These are phyloP conservation scores for Maudiozyma serrabonitensis DNA, from an alignment of 805 yeast genomes.

Conservation along the genomic window DNA sequence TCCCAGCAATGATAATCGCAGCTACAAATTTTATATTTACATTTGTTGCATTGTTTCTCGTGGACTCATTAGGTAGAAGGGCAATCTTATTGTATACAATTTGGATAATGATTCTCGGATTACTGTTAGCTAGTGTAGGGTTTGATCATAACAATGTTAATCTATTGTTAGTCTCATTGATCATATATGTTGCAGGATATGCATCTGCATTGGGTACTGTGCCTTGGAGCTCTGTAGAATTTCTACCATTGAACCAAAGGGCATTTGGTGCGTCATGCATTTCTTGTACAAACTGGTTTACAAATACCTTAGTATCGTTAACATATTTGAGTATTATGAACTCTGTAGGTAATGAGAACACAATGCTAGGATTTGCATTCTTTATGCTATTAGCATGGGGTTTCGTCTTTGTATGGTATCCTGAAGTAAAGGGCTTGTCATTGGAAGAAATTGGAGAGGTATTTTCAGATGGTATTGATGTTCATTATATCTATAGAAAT, in stretches of 20 bases:
- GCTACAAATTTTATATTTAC: constrained; percentile 47
- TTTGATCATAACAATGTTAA: constrained; percentile 14
- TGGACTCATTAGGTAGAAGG: constrained; percentile 43
- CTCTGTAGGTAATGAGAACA: constrained; percentile 23
- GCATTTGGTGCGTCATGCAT: constrained; percentile 36
- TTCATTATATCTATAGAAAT: constrained; percentile 27
- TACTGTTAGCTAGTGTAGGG: constrained; percentile 27
- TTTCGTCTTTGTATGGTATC: constrained; percentile 33
- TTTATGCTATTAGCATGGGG: constrained; percentile 31
- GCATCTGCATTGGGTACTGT: constrained; percentile 37
- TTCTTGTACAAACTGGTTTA: constrained; percentile 35
- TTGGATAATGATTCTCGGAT: constrained; percentile 32
- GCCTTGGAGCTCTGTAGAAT: constrained; percentile 39
- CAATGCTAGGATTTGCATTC: constrained; percentile 29
- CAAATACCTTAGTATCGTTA: constrained; percentile 31
- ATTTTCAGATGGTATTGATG: constrained; percentile 34
- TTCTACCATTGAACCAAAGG: constrained; percentile 34
- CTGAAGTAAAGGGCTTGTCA: constrained; percentile 38
- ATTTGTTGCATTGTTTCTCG: constrained; percentile 39
- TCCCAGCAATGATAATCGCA: constrained; percentile 47
- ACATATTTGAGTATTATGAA: constrained; percentile 30
- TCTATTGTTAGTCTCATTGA: constrained; percentile 25
- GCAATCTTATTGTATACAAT: constrained; percentile 35
- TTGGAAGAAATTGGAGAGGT: constrained; percentile 35
- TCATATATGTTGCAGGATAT: constrained; percentile 33